Percentiles rank a stretch among this genome's conserved stretches.
These are phyloP conservation scores for Torulaspora globosa DNA, from an alignment of 1,139 yeast genomes.

Conservation along the genomic window DNA sequence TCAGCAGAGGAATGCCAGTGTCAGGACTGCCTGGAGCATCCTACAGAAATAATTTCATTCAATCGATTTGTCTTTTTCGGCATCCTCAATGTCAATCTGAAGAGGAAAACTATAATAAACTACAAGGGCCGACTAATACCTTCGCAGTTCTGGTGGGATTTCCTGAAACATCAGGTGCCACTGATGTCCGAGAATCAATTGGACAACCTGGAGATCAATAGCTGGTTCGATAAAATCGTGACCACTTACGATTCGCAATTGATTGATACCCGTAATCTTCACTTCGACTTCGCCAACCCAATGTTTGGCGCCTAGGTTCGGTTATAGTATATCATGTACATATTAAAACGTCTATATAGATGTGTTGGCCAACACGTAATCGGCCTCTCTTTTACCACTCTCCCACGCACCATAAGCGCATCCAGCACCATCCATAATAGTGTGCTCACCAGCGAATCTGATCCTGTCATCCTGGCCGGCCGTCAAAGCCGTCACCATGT, in stretches of 20 bases:
- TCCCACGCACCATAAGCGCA: conserved; percentile 79
- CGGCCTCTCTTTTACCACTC: conserved; percentile 70
- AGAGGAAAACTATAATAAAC: conserved; percentile 30
- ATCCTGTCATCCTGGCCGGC: conserved; percentile 53
- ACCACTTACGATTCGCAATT: conserved; percentile 15
- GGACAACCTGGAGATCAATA: conserved; percentile 27
- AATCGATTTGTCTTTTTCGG: conserved; percentile 29
- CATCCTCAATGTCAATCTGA: conserved; percentile 25
- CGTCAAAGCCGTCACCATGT: conserved; percentile 50
- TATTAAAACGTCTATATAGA: conserved; percentile 6
- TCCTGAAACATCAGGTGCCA: conserved; percentile 28
- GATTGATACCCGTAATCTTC: conserved; percentile 9
- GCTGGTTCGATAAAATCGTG: conserved; percentile 31
- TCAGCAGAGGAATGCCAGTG: conserved; percentile 27
- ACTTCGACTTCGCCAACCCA: conserved; percentile 8
- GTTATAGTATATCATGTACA: neutral
- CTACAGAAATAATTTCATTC: conserved; percentile 29
- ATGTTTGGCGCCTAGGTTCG: conserved; percentile 10
- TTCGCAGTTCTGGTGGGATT: conserved; percentile 36
- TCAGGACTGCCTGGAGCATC: conserved; percentile 27
- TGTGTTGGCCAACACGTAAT: conserved; percentile 29
- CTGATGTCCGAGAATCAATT: conserved; percentile 21
- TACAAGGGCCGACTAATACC: conserved; percentile 31
- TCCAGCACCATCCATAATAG: conserved; percentile 72
- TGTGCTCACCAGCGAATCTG: conserved; percentile 84